phyloP scores from a whole-genome alignment of 2,329 filamentous ascomycete species.

The Neopestalotiopsis sp. region DNA sequence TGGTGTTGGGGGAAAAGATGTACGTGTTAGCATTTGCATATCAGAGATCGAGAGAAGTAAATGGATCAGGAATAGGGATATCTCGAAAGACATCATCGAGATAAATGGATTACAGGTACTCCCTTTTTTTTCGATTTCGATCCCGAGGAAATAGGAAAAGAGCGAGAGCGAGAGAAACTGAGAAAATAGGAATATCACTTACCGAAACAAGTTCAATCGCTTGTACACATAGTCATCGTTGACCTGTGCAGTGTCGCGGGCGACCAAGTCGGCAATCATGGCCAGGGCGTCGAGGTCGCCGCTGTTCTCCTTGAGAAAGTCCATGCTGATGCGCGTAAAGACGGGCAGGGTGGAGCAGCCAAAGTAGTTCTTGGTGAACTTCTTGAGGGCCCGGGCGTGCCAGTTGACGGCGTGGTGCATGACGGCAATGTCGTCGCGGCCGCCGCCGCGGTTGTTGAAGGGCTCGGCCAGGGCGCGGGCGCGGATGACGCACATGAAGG shows the following conservation, averaged over 20 bases:
- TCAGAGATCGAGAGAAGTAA: neutral
- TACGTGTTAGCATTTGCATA: neutral
- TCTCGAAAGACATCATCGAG: too few relatives aligned
- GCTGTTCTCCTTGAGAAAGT: neutral
- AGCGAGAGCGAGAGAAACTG: neutral
- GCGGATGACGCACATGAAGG: neutral
- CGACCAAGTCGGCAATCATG: neutral
- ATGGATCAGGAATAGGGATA: too few relatives aligned
- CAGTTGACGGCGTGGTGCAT: neutral
- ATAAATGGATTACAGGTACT: too few relatives aligned
- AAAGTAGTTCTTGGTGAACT: neutral
- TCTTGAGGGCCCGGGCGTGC: neutral
- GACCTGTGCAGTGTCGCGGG: neutral
- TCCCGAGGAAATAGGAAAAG: neutral
- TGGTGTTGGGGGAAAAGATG: neutral
- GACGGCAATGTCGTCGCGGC: neutral
- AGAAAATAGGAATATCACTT: neutral
- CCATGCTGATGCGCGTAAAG: neutral
- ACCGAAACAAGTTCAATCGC: neutral
- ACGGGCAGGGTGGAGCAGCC: neutral
- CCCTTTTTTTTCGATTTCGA: too few relatives aligned
- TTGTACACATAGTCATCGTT: neutral
- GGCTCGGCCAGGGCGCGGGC: neutral
- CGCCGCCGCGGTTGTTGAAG: neutral
- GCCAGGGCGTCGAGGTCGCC: neutral